A percentile compares a stretch with the other conserved stretches of the same genome.
These are phyloP conservation scores for Crithidia expoeki DNA, from an alignment of 208 protist species.

Conservation along the genomic window DNA sequence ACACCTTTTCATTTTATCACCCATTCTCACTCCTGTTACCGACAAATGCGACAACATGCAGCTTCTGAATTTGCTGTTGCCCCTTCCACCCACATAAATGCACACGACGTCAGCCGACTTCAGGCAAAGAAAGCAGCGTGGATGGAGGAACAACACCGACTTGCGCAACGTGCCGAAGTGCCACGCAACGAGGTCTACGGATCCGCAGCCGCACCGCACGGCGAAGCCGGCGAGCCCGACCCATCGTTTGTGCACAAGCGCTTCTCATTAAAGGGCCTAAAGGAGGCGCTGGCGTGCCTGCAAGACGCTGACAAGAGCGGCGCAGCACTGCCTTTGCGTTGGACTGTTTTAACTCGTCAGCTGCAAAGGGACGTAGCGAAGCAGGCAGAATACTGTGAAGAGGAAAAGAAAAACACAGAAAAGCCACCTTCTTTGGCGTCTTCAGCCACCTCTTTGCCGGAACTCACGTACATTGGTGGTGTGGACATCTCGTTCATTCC, in stretches of 20 bases:
- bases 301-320: background rate
- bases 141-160: conserved; percentile 32
- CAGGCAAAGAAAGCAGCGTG: conserved; percentile 37
- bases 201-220: background rate
- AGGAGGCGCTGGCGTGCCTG: background rate
- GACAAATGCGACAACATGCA: too few relatives aligned
- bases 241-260: conserved; percentile 27
- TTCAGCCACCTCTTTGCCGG: conserved; percentile 13
- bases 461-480: conserved; percentile 57
- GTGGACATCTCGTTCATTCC: conserved; percentile 85
- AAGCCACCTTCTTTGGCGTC: background rate
- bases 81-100: background rate
- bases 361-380: too few relatives aligned
- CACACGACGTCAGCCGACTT: background rate
- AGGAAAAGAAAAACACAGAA: background rate
- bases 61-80: too few relatives aligned
- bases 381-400: background rate
- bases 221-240: background rate
- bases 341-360: too few relatives aligned
- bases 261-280: conserved; percentile 18
- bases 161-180: conserved; percentile 37
- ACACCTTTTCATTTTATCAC: too few relatives aligned
- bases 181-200: conserved; percentile 35
- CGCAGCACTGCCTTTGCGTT: too few relatives aligned
- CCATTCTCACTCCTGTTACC: too few relatives aligned